phyloP scores from a whole-genome alignment of 2,329 filamentous ascomycete species.

The Penicillium capsulatum region DNA sequence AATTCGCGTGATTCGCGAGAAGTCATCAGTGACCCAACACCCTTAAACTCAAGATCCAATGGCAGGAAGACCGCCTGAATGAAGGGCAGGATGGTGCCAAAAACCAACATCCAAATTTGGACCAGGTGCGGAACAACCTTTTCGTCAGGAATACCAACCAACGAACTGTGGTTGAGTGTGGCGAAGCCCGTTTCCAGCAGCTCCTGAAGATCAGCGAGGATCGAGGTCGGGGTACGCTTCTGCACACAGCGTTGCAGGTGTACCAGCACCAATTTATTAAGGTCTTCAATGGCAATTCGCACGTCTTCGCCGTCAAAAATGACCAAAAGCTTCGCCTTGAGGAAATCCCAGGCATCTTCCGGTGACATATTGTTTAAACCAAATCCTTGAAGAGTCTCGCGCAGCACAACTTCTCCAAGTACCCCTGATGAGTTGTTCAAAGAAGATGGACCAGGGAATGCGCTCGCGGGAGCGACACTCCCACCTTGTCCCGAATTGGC shows the following conservation, averaged over 20 bases:
- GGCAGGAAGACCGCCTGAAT: slow-evolving; percentile 94
- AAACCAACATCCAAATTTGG: slow-evolving; percentile 90
- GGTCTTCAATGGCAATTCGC: slow-evolving; percentile 61
- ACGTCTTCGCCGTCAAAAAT: slow-evolving; percentile 64
- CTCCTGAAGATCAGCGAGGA: slow-evolving; percentile 61
- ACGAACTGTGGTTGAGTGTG: slow-evolving; percentile 71
- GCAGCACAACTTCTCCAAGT: slow-evolving; percentile 35
- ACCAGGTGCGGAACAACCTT: slow-evolving; percentile 85
- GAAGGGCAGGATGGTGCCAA: slow-evolving; percentile 84
- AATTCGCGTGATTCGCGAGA: slow-evolving; percentile 79
- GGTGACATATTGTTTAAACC: slow-evolving; percentile 65
- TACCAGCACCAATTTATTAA: slow-evolving; percentile 60
- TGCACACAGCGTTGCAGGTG: slow-evolving; percentile 62
- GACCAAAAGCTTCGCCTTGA: slow-evolving; percentile 60
- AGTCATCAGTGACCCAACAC: slow-evolving; percentile 73
- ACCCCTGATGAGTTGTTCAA: slow-evolving; percentile 31
- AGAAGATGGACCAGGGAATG: slow-evolving; percentile 37
- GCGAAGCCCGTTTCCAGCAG: slow-evolving; percentile 69
- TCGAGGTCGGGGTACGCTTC: slow-evolving; percentile 53
- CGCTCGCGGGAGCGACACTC: slow-evolving; percentile 22
- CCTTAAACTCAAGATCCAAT: slow-evolving; percentile 87
- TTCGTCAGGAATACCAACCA: slow-evolving; percentile 76
- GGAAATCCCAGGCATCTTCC: slow-evolving; percentile 63
- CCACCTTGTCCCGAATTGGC: slow-evolving; percentile 22
- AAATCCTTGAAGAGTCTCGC: slow-evolving; percentile 47